Percentiles rank a stretch among this genome's conserved stretches.
These are phyloP conservation scores for Rhazya stricta DNA, from an alignment of 257 asterid genomes.

Conservation along the genomic window DNA sequence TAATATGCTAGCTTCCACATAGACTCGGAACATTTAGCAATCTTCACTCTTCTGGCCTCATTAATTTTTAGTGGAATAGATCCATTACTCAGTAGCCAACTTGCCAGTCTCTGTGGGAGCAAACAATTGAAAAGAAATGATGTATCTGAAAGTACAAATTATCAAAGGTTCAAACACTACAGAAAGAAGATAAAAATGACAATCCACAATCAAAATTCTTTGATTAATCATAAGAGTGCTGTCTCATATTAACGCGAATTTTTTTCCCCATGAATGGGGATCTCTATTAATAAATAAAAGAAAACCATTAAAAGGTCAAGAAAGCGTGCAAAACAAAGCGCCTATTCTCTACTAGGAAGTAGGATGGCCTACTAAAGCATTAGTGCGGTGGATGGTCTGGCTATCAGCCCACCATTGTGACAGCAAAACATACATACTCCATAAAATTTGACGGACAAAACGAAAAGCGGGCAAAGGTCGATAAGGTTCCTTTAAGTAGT, in stretches of 20 bases:
- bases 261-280: too few species aligned
- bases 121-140: slow-evolving; percentile 25
- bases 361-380: too few species aligned
- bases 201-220: background rate
- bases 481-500: too few species aligned
- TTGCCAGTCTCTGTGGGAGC: slow-evolving; percentile 59
- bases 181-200: background rate
- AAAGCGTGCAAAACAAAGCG: too few species aligned
- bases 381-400: too few species aligned
- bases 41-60: slow-evolving; percentile 52
- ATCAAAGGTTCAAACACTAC: background rate
- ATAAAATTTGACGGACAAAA: too few species aligned
- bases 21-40: slow-evolving; percentile 83
- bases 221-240: background rate
- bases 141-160: background rate
- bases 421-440: too few species aligned
- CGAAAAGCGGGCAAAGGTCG: too few species aligned
- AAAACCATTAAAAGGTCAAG: too few species aligned
- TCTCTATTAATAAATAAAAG: too few species aligned
- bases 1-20: slow-evolving; percentile 93
- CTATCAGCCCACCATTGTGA: too few species aligned
- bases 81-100: slow-evolving; percentile 55
- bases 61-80: slow-evolving; percentile 37
- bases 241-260: background rate
- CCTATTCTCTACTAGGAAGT: too few species aligned